Evolutionary conservation across 495 filamentous ascomycete genomes (phyloP).

Genomic region (Cercophora samala): DNA sequence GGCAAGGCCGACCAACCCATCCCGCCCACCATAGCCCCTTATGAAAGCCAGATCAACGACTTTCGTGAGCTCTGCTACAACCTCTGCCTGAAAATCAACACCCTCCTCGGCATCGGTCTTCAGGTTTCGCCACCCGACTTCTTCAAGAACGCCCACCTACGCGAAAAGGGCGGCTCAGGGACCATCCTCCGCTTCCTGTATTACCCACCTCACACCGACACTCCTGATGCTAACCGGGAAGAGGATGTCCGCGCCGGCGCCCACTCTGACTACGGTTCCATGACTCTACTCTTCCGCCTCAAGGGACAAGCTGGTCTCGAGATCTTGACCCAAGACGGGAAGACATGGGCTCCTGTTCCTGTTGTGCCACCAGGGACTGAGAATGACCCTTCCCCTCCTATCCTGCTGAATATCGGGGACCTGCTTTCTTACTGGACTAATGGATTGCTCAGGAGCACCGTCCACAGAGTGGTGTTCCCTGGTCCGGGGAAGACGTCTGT

Average conservation of each 20-base stretch:
- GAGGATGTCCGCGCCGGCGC: conserved; percentile 74
- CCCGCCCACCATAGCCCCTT: conserved; percentile 57
- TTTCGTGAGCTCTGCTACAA: conserved; percentile 70
- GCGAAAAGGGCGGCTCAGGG: conserved; percentile 56
- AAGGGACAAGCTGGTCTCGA: conserved; percentile 82
- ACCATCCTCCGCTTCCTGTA: conserved; percentile 80
- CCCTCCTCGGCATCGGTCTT: conserved; percentile 72
- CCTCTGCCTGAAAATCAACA: conserved; percentile 68
- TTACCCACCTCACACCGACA: conserved; percentile 65
- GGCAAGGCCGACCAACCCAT: conserved; percentile 78
- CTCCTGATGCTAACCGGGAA: conserved; percentile 61
- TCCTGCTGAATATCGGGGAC: conserved; percentile 92
- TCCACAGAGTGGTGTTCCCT: conserved; percentile 86
- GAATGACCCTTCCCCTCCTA: conserved; percentile 61
- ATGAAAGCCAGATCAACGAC: conserved; percentile 57
- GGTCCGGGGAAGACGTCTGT: conserved; percentile 30
- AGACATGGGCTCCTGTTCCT: conserved; percentile 59
- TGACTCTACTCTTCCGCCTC: conserved; percentile 85
- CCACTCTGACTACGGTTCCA: conserved; percentile 86
- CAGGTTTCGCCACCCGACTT: conserved; percentile 47
- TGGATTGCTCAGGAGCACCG: conserved; percentile 76
- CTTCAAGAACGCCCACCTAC: conserved; percentile 72
- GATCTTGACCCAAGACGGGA: conserved; percentile 59
- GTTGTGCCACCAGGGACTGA: conserved; percentile 54
- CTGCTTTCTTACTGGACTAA: conserved; percentile 88